phyloP scores from a whole-genome alignment of 2,329 filamentous ascomycete species.

The Falciphora oryzae region DNA sequence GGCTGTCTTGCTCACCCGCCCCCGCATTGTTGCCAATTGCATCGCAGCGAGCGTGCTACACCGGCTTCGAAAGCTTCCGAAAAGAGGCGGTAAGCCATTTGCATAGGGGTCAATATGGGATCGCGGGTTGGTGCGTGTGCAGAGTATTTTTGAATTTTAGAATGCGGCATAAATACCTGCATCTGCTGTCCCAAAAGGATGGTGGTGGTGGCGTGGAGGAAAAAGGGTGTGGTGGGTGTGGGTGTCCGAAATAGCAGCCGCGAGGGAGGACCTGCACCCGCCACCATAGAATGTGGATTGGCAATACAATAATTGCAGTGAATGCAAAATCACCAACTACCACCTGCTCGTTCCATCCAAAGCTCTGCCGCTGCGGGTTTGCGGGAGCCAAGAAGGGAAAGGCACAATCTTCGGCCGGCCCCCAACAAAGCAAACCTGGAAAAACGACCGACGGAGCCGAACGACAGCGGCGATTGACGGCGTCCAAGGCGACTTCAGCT shows the following conservation, averaged over 20 bases:
- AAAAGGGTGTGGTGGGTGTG: not conserved
- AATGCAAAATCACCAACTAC: too few relatives aligned
- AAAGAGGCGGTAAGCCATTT: not conserved
- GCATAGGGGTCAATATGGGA: too few relatives aligned
- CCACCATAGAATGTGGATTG: not conserved
- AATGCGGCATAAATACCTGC: constrained; percentile 1
- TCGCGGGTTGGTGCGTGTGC: not conserved
- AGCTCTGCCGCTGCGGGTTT: not conserved
- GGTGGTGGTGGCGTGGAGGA: not conserved
- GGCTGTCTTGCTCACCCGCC: not conserved
- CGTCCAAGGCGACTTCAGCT: not conserved
- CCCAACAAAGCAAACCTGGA: not conserved
- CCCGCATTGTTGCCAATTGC: not conserved
- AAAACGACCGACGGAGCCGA: not conserved
- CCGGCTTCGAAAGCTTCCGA: not conserved
- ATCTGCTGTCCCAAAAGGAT: not conserved
- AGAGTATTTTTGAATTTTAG: not conserved
- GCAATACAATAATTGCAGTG: too few relatives aligned
- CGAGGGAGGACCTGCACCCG: not conserved
- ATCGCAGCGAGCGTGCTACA: not conserved
- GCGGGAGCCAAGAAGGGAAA: not conserved
- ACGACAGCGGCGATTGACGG: not conserved
- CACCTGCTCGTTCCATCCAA: too few relatives aligned
- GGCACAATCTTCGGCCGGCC: not conserved
- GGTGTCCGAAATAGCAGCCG: not conserved